Conservation (phyloP, 768 basidiomycete genomes). For the Ramaria rubella region DNA sequence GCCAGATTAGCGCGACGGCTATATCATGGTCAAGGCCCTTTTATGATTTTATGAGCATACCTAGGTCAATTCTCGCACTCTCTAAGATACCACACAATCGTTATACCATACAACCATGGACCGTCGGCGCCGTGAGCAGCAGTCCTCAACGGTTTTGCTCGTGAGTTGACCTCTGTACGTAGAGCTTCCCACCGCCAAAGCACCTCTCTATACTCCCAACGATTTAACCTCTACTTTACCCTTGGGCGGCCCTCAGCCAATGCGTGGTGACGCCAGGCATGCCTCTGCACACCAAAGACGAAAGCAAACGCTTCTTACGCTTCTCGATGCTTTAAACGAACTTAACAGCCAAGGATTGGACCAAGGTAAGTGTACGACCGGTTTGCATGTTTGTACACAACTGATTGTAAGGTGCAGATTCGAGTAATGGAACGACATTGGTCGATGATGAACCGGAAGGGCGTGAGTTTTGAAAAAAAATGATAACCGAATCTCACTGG, state of each 20-base stretch:
- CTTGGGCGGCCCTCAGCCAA: neutral
- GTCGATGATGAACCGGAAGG: conserved; percentile 61
- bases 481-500: neutral
- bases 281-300: conserved; percentile 19
- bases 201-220: neutral
- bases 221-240: conserved; percentile 7
- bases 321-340: conserved; percentile 42
- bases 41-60: too few species aligned
- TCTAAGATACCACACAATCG: too few species aligned
- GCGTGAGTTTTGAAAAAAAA: conserved; percentile 41
- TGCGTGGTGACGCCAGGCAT: neutral
- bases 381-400: neutral
- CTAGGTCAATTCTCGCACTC: too few species aligned
- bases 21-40: too few species aligned
- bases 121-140: neutral
- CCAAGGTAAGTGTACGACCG: conserved; percentile 16
- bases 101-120: neutral
- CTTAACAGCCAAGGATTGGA: conserved; percentile 33
- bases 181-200: neutral
- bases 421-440: conserved; percentile 25
- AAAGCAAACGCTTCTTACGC: conserved; percentile 40
- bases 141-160: neutral
- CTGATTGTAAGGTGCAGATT: neutral
- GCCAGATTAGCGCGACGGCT: too few species aligned
- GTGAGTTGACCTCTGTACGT: neutral